Evolutionary conservation across 495 filamentous ascomycete genomes (phyloP), one percentile per base, ranked within the genome.

Genomic region (Acidomyces sp.): DNA sequence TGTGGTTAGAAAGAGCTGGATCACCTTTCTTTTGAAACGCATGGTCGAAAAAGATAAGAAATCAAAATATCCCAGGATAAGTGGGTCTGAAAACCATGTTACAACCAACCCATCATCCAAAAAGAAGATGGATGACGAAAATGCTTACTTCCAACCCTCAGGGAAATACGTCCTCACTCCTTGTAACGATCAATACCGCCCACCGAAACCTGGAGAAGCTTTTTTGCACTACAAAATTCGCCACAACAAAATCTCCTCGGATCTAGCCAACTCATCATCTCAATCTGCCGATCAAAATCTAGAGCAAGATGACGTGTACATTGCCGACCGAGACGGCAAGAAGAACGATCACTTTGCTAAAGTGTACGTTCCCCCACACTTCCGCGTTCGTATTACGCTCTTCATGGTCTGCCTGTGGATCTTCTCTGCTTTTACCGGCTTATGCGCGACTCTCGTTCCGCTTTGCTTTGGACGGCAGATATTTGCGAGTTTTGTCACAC

Each of bases 381-480:
- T 99, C 62, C 71, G 77, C 18, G 49, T 74, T 16, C 76, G 90
- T 24, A 76, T 95, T 51, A 82, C 75, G 36, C 62, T 82, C 15
- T 94, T 99, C 58, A 84, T 95, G 48, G 55, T 92, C 44, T 72
- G 78, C 28, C 83, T 99, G 51, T 99, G 90, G 90, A 42, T 85
- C 12, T 96, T 96, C 62, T 86, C 92, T 6, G 87, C 87, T 9
- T 67, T 76, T n/a, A 93, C 85, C 1, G 90, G 90, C n/a, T 73
- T 94, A 49, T 73, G 77, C 51, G 71, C 82, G 44, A 95, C 92
- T 12, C 75, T 96, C 56, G 62, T 79, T 0, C 92, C 90, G 2
- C 67, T 99, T 9, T 62, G 90, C 7, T 73, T 94, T 55, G 90
- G 90, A 12, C 80, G 90, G 12, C 65, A 62, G 39, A 65, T 95